These are phyloP conservation scores for Edaphochlamys debaryana DNA, from an alignment of 139 green algal genomes.

Conservation along the genomic window DNA sequence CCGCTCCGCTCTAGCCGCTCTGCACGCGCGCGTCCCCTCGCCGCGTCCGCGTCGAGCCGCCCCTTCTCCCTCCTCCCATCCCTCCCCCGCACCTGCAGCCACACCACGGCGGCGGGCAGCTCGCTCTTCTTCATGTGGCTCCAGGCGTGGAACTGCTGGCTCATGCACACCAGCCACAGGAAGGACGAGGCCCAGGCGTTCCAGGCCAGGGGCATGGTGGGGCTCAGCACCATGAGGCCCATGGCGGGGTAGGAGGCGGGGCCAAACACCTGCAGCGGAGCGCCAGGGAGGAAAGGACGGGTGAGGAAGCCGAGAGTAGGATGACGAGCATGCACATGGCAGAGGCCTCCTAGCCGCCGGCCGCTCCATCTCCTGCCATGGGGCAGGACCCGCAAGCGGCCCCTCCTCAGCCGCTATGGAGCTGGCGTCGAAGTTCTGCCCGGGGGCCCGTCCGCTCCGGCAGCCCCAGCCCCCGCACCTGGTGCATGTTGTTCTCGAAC, in stretches of 20 bases:
- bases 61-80: no score
- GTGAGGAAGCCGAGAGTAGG: no score
- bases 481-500: slow-evolving; percentile 97
- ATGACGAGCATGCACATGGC: no score
- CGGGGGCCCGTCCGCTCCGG: no score
- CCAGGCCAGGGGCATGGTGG: slow-evolving; percentile 47
- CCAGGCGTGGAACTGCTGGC: slow-evolving; percentile 98
- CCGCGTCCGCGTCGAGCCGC: no score
- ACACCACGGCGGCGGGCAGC: slow-evolving; percentile 77
- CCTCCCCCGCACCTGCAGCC: slow-evolving; percentile 76
- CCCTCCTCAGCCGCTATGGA: no score
- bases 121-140: slow-evolving; percentile 91
- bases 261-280: slow-evolving; percentile 60
- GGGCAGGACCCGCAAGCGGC: no score
- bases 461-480: slow-evolving; percentile 48
- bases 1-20: not conserved
- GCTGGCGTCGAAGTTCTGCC: no score
- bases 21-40: not conserved
- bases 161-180: slow-evolving; percentile 87
- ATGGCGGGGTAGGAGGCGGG: slow-evolving; percentile 51
- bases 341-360: no score
- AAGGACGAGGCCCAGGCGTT: slow-evolving; percentile 81
- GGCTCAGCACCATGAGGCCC: slow-evolving; percentile 52
- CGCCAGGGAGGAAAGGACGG: no score
- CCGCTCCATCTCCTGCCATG: no score